A percentile compares a stretch with the other conserved stretches of the same genome.
Conservation (phyloP, 2,329 filamentous ascomycete species). For the Colletotrichum sp. region DNA sequence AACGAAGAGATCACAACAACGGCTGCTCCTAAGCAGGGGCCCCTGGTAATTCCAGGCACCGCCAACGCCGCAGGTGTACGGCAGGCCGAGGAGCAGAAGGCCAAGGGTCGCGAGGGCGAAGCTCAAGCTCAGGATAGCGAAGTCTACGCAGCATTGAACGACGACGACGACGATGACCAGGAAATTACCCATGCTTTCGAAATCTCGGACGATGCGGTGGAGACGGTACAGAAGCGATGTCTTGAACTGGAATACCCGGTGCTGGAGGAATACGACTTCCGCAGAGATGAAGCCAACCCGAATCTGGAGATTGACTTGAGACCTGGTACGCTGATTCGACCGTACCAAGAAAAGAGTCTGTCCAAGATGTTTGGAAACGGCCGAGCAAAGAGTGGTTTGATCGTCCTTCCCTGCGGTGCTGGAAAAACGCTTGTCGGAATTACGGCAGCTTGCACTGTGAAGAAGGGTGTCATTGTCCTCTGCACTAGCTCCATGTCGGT, state of each 20-base stretch:
- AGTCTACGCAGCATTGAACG: conserved; percentile 76
- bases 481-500: conserved; percentile 99
- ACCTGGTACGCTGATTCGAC: conserved; percentile 85
- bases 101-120: conserved; percentile 51
- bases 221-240: conserved; percentile 88
- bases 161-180: conserved; percentile 85
- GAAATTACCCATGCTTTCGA: conserved; percentile 94
- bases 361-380: conserved; percentile 99
- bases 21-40: conserved; percentile 84
- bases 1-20: conserved; percentile 77
- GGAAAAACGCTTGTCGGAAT: conserved; percentile 99
- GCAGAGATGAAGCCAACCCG: conserved; percentile 86
- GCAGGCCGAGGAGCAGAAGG: conserved; percentile 64
- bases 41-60: conserved; percentile 91
- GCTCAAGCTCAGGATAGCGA: conserved; percentile 66
- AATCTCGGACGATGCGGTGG: conserved; percentile 81
- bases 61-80: conserved; percentile 89
- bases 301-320: conserved; percentile 93
- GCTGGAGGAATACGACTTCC: conserved; percentile 96
- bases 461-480: conserved; percentile 93
- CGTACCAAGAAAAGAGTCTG: conserved; percentile 96
- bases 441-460: conserved; percentile 95
- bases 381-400: conserved; percentile 95
- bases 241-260: conserved; percentile 86
- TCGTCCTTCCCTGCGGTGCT: conserved; percentile 93